Percentiles rank a stretch among this genome's conserved stretches.
These are phyloP conservation scores for Picea glauca DNA, from an alignment of 75 land plant genomes.

Conservation along the genomic window DNA sequence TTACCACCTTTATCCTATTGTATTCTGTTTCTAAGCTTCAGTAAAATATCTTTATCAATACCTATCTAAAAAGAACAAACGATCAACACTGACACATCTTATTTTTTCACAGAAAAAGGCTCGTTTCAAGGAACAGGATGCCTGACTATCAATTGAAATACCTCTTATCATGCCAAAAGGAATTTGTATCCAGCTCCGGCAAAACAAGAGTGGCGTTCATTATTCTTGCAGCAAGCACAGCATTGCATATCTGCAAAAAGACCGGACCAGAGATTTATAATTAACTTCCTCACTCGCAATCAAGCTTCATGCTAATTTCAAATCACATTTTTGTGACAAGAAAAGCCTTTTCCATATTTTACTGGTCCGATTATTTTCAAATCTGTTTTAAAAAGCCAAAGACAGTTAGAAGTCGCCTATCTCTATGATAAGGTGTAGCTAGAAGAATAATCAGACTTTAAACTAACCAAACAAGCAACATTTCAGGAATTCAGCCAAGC, in stretches of 20 bases:
- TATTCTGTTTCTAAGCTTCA: background rate
- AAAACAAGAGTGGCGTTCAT: constrained; percentile 96
- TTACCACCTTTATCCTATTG: background rate
- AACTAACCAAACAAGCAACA: background rate
- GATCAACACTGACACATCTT: background rate
- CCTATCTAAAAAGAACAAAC: constrained; percentile 2
- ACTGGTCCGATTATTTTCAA: background rate
- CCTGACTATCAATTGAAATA: constrained; percentile 17
- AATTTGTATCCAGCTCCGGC: constrained; percentile 95
- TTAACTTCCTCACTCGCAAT: background rate
- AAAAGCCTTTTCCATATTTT: background rate
- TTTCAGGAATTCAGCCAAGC: background rate
- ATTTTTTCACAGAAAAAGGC: background rate
- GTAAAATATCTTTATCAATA: background rate
- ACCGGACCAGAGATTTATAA: background rate
- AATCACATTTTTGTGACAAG: background rate
- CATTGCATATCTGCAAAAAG: constrained; percentile 85
- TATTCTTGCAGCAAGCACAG: constrained; percentile 95
- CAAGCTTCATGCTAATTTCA: background rate
- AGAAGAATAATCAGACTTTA: background rate
- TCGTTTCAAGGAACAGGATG: constrained; percentile 9
- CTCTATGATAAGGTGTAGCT: background rate
- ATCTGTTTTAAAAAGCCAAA: background rate
- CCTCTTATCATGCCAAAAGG: constrained; percentile 98
- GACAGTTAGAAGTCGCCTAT: background rate